These are phyloP conservation scores for Metschnikowia noctiluminum DNA, from an alignment of 805 yeast genomes.

Conservation along the genomic window DNA sequence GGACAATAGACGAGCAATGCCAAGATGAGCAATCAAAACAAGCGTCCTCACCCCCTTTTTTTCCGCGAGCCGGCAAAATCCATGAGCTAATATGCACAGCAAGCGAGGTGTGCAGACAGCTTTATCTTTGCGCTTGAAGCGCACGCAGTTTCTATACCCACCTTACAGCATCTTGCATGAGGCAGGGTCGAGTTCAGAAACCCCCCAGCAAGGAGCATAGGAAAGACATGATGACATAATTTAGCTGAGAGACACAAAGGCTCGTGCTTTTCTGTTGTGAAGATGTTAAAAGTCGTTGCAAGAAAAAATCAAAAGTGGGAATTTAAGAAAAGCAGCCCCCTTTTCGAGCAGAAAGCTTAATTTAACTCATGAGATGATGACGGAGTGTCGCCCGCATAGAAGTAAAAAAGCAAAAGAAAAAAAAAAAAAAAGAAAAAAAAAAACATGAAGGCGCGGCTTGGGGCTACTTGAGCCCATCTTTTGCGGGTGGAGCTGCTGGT, in stretches of 20 bases:
- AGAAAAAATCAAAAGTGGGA: too few species aligned
- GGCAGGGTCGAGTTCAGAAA: neutral
- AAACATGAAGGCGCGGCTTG: too few species aligned
- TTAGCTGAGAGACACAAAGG: too few species aligned
- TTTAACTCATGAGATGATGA: neutral
- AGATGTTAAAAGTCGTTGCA: too few species aligned
- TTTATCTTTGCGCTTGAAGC: neutral
- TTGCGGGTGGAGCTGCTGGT: neutral
- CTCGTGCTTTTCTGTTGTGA: too few species aligned
- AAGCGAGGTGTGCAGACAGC: neutral
- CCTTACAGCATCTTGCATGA: slow-evolving; percentile 7
- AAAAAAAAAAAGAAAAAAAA: too few species aligned
- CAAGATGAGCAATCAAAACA: neutral
- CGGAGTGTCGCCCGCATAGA: neutral
- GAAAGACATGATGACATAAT: too few species aligned
- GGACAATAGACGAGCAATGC: neutral
- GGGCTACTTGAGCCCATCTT: neutral
- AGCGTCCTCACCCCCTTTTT: neutral
- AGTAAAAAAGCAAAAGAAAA: too few species aligned
- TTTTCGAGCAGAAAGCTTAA: too few species aligned
- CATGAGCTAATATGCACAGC: neutral
- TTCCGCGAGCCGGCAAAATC: neutral
- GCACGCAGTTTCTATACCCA: neutral
- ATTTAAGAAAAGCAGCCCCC: too few species aligned
- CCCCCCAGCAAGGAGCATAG: neutral